Evolutionary conservation across 257 asterid genomes (phyloP), one percentile per base, ranked within the genome.

Genomic region (Fraxinus cuspidata): DNA sequence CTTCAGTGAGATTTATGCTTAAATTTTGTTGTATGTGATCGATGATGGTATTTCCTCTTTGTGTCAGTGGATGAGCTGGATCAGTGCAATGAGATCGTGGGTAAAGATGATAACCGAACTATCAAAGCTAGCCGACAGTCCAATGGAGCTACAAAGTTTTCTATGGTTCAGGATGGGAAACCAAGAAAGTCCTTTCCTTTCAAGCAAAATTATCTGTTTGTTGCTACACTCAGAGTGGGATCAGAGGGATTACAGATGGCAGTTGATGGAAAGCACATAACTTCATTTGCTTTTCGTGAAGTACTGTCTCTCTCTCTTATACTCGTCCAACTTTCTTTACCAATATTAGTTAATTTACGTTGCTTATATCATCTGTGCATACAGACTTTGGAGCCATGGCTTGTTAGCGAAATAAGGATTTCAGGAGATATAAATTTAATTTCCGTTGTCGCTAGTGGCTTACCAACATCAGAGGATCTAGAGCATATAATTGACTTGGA

Each of bases 361-460:
- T 73, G 25, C 71, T 3, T 77, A 16, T 70, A 38, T 73, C 65
- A 25, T 63, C 74, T 81, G 72, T 79, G 63, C 65, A 32, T 85
- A 84, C 87, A 93, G 99, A 86, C 95, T 77, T 84, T 96, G 89
- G 99, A 96, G 87, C 96, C 99, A 65, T 96, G 98, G 98, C 94
- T 93, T 77, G 94, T 94, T 35, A 92, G 92, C 74, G 95, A 93
- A 87, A 91, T 92, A 79, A 87, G 92, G 84, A 90, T 96, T 75
- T 86, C 97, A 6, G 98, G 99, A 78, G 97, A 96, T 67, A 79
- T 93, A 76, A 89, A 89, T 60, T 81, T 93, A 84, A 81, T 92
- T 68, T 96, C 99, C 37, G 91, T 90, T 72, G 97, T 96, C 21
- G 92, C 97, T 9, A 93, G 97, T 89, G 97, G 97, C 51, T 88